A percentile compares a stretch with the other conserved stretches of the same genome.
phyloP scores from a whole-genome alignment of 2,329 filamentous ascomycete genomes.

The Pseudophaeomoniella oleicola region DNA sequence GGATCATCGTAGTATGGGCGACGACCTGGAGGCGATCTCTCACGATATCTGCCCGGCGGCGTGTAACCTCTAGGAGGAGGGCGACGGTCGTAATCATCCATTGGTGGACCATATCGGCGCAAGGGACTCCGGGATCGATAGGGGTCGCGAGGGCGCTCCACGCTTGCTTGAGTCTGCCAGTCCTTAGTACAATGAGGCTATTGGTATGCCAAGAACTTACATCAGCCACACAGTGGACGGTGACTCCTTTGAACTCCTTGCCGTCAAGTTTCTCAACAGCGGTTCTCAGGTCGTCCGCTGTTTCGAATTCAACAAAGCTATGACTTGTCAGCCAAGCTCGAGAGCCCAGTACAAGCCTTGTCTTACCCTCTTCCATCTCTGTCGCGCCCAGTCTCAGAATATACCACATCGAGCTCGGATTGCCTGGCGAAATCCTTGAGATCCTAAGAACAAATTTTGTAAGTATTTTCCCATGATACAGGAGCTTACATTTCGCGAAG shows the following conservation, averaged over 20 bases:
- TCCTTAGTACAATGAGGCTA: constrained; percentile 10
- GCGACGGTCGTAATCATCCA: constrained; percentile 71
- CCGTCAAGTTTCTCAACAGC: constrained; percentile 92
- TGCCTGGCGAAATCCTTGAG: constrained; percentile 98
- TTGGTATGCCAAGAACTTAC: constrained; percentile 37
- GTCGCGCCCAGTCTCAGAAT: constrained; percentile 88
- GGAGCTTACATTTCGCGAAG: too few species aligned
- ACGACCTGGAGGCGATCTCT: constrained; percentile 48
- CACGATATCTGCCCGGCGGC: constrained; percentile 73
- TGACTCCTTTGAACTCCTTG: constrained; percentile 80
- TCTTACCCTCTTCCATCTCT: constrained; percentile 82
- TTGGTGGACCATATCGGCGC: constrained; percentile 50
- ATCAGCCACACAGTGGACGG: constrained; percentile 75
- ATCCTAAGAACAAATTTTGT: constrained; percentile 79
- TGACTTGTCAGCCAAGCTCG: constrained; percentile 1
- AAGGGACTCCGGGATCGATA: constrained; percentile 70
- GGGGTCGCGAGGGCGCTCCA: constrained; percentile 52
- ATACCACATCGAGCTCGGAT: constrained; percentile 83
- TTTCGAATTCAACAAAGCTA: constrained; percentile 97
- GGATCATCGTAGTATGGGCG: constrained; percentile 78
- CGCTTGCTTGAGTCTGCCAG: constrained; percentile 52
- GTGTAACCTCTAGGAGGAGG: constrained; percentile 70
- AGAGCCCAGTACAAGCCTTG: constrained; percentile 8
- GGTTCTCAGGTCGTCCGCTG: constrained; percentile 70
- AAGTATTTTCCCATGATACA: too few species aligned